These are phyloP conservation scores for Cystobasidiaceae sp. DNA, from an alignment of 1,284 basidiomycete genomes.

Conservation along the genomic window DNA sequence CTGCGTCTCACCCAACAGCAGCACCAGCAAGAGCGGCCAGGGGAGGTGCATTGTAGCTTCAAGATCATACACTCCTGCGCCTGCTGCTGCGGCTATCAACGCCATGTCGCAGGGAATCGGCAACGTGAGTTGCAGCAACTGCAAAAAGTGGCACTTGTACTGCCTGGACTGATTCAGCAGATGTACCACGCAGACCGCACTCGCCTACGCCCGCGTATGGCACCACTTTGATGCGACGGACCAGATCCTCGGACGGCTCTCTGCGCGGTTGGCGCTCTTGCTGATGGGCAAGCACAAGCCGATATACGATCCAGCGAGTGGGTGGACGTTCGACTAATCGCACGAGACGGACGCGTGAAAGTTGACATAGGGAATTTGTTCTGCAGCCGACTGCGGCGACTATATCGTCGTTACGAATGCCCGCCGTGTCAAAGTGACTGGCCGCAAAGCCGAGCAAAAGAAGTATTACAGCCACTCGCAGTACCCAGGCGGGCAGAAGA, in stretches of 20 bases:
- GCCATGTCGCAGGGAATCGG: slow-evolving; percentile 29
- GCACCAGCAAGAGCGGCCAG: no score
- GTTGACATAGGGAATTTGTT: background rate
- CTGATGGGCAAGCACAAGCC: slow-evolving; percentile 99
- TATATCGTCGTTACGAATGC: slow-evolving; percentile 96
- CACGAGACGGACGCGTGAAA: background rate
- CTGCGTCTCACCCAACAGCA: no score
- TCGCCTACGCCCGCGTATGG: slow-evolving; percentile 91
- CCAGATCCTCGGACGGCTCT: slow-evolving; percentile 84
- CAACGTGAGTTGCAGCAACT: slow-evolving; percentile 8
- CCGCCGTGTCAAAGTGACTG: slow-evolving; percentile 76
- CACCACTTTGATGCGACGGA: slow-evolving; percentile 89
- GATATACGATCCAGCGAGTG: slow-evolving; percentile 84
- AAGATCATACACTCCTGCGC: no score
- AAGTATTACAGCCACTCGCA: slow-evolving; percentile 86
- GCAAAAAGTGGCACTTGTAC: background rate
- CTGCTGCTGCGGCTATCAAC: no score
- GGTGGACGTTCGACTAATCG: slow-evolving; percentile 41
- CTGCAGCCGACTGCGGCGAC: slow-evolving; percentile 85
- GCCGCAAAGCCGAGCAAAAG: slow-evolving; percentile 80
- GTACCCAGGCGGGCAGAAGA: slow-evolving; percentile 90
- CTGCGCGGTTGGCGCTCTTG: slow-evolving; percentile 85
- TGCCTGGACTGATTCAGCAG: background rate
- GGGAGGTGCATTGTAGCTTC: no score
- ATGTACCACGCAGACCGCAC: slow-evolving; percentile 62